Evolutionary conservation across 2,329 filamentous ascomycete species (phyloP).

Genomic region (Aspergillus caelatus): DNA sequence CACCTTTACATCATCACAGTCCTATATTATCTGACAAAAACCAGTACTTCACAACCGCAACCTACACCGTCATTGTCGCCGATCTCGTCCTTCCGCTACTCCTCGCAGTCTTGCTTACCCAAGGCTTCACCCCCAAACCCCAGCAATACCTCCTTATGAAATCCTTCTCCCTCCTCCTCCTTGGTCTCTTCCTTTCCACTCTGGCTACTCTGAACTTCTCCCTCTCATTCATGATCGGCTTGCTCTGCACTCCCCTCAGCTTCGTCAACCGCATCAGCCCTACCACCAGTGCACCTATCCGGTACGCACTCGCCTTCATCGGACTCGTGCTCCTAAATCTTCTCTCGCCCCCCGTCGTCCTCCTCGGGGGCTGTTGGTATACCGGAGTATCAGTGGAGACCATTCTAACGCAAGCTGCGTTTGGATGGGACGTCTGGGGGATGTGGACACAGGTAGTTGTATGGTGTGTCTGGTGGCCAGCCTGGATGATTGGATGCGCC

Average conservation of each 20-base stretch:
- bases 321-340: conserved; percentile 59
- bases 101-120: conserved; percentile 59
- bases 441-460: conserved; percentile 86
- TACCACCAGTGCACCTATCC: conserved; percentile 22
- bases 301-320: conserved; percentile 33
- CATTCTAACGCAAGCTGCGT: conserved; percentile 72
- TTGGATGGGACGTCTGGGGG: conserved; percentile 87
- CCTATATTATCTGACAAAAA: conserved; percentile 15
- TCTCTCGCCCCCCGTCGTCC: conserved; percentile 62
- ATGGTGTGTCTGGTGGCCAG: conserved; percentile 97
- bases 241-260: conserved; percentile 76
- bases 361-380: conserved; percentile 54
- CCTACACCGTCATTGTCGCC: conserved; percentile 58
- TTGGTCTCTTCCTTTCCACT: conserved; percentile 88
- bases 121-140: conserved; percentile 55
- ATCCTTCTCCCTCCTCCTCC: conserved; percentile 86
- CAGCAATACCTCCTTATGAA: conserved; percentile 81
- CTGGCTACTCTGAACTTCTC: conserved; percentile 96
- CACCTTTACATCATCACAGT: background rate
- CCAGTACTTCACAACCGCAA: conserved; percentile 63
- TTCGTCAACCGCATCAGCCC: conserved; percentile 56
- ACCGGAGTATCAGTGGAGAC: conserved; percentile 55
- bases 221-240: conserved; percentile 79
- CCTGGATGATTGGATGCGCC: conserved; percentile 69
- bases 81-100: conserved; percentile 61